phyloP scores from a whole-genome alignment of 1,284 basidiomycete species.

The Cystobasidiaceae sp. region DNA sequence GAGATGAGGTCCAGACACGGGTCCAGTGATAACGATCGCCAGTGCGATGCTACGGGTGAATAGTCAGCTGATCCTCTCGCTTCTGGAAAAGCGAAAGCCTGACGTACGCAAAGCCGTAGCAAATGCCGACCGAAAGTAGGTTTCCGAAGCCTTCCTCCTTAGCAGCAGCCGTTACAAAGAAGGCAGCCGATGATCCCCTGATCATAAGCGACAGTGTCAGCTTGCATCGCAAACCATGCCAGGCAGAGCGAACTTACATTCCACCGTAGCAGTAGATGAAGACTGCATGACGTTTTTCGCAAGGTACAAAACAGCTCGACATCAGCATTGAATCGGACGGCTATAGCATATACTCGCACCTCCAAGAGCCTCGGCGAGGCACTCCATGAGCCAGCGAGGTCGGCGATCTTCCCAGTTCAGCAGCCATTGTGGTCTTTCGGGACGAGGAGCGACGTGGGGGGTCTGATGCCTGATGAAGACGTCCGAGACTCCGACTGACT shows the following conservation, averaged over 20 bases:
- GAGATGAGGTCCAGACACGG: slow-evolving; percentile 38
- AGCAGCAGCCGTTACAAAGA: slow-evolving; percentile 32
- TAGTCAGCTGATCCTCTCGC: background rate
- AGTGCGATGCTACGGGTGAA: slow-evolving; percentile 32
- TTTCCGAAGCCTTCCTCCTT: slow-evolving; percentile 33
- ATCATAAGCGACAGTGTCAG: background rate
- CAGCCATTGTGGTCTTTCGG: slow-evolving; percentile 15
- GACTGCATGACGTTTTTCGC: slow-evolving; percentile 7
- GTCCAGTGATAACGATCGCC: slow-evolving; percentile 36
- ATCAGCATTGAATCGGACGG: background rate
- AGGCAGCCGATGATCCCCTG: slow-evolving; percentile 26
- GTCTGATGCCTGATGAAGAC: slow-evolving; percentile 17
- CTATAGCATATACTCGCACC: slow-evolving; percentile 2
- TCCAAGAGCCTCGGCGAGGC: slow-evolving; percentile 32
- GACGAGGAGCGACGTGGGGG: slow-evolving; percentile 17
- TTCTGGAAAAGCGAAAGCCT: background rate
- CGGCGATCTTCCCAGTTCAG: slow-evolving; percentile 31
- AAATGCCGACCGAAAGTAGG: slow-evolving; percentile 32
- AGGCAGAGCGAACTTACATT: slow-evolving; percentile 2
- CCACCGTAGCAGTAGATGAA: slow-evolving; percentile 35
- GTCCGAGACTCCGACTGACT: slow-evolving; percentile 25
- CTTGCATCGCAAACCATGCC: background rate
- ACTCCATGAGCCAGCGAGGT: slow-evolving; percentile 36
- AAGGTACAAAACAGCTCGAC: background rate
- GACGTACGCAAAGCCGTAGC: slow-evolving; percentile 32